Evolutionary conservation across 164 flowering plant genomes (phyloP), one percentile per base, ranked within the genome.

Genomic region (Nymphaea colorata): DNA sequence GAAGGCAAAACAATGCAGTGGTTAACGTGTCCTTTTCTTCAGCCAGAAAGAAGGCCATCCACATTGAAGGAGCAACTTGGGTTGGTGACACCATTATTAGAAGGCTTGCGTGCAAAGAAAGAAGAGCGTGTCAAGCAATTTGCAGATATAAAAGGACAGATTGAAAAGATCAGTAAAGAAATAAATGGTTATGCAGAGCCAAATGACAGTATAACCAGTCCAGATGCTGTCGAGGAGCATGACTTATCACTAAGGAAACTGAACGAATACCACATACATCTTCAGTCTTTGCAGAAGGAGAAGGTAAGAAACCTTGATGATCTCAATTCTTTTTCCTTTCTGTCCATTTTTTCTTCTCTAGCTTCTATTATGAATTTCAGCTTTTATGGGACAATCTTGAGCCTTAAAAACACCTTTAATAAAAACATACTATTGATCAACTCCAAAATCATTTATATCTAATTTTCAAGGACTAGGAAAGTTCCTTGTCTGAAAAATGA

Each of bases 11-110:
- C 36, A 25, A 1, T 25, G 36, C 36, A 25, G 36, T 1, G 1
- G 36, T 25, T 25, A 25, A 25, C 36, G 36, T 7, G 57, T 51
- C 57, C 41, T 61, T 43, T 71, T 86, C 69, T 74, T 59, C 82
- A 80, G 70, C 45, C 76, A 11, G 91, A 87, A 64, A 87, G 86
- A 76, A 79, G 79, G 70, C 67, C 79, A 6, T 47, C 72, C 61
- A 71, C 93, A n/a, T 72, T 93, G 79, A 93, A 90, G 73, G 81
- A 85, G 59, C 87, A 90, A 69, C 87, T 93, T 66, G 86, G 88
- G 43, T 74, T 79, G 42, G 78, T 93, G 16, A 70, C 81, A 47
- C 98, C 98, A 6, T 62, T 84, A 42, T 76, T 88, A 47, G 91
- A 90, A 69, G 91, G 86, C 76, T 75, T 93, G 66, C 81, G 82